A percentile compares a stretch with the other conserved stretches of the same genome.
phyloP scores from a whole-genome alignment of 768 basidiomycete genomes.

The Sarcodon aspratus region DNA sequence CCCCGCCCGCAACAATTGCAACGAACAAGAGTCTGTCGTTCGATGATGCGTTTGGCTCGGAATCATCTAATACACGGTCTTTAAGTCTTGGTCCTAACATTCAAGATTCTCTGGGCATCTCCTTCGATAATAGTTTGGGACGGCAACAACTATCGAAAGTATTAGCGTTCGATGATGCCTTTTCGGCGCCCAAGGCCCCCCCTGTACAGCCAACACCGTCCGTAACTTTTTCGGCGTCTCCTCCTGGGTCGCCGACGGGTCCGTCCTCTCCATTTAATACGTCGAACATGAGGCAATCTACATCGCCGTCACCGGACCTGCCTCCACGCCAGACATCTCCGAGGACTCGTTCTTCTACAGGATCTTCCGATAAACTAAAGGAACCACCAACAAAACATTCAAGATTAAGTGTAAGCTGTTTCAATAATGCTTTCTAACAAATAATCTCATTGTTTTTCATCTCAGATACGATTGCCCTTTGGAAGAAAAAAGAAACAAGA shows the following conservation, averaged over 20 bases:
- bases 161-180: constrained; percentile 28
- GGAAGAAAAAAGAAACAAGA: constrained; percentile 64
- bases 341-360: constrained; percentile 47
- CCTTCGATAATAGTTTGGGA: constrained; percentile 50
- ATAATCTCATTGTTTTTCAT: constrained; percentile 5
- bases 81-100: constrained; percentile 1
- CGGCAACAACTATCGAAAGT: constrained; percentile 29
- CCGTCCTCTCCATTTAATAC: constrained; percentile 10
- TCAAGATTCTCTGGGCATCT: constrained; percentile 16
- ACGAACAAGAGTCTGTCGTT: constrained; percentile 22
- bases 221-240: constrained; percentile 28
- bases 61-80: no score
- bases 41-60: constrained; percentile 34
- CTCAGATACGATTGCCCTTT: constrained; percentile 69
- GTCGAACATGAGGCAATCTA: constrained; percentile 8
- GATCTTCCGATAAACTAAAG: constrained; percentile 43
- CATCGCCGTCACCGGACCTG: constrained; percentile 25
- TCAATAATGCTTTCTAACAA: not conserved
- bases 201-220: constrained; percentile 10
- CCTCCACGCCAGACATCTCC: constrained; percentile 43
- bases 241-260: constrained; percentile 27
- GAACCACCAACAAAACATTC: constrained; percentile 47
- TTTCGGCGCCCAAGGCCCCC: constrained; percentile 16
- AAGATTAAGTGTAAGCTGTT: constrained; percentile 60
- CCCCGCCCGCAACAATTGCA: constrained; percentile 6